phyloP scores from a whole-genome alignment of 169 alveolate genomes.

The Besnoitia besnoiti region DNA sequence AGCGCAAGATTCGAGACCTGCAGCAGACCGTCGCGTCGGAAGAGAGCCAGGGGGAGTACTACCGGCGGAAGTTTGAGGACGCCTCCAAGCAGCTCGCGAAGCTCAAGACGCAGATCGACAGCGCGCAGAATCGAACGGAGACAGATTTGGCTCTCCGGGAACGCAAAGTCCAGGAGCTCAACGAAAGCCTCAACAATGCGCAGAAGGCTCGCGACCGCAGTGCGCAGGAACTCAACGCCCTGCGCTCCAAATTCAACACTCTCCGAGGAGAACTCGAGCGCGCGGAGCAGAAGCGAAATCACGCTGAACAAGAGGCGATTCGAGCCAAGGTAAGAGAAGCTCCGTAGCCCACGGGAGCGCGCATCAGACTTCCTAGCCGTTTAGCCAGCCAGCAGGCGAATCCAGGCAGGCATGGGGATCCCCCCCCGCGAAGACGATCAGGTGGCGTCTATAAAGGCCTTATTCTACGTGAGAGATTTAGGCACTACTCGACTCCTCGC shows the following conservation, averaged over 20 bases:
- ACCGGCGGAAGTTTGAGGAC: conserved; percentile 37
- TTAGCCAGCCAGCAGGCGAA: no score
- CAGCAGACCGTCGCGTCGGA: conserved; percentile 64
- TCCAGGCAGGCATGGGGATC: no score
- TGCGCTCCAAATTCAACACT: neutral
- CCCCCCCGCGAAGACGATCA: no score
- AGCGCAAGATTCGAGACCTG: conserved; percentile 52
- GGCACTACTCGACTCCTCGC: no score
- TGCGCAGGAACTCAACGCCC: conserved; percentile 15
- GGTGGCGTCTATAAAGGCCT: no score
- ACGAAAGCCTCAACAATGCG: neutral
- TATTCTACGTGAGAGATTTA: no score
- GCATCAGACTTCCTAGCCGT: no score
- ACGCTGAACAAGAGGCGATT: conserved; percentile 2
- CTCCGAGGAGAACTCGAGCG: conserved; percentile 11
- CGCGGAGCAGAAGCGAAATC: conserved; percentile 30
- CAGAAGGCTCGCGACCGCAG: neutral
- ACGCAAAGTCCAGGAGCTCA: conserved; percentile 15
- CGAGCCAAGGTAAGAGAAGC: conserved; percentile 37
- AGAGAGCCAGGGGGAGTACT: conserved; percentile 28
- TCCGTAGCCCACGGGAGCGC: no score
- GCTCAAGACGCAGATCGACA: conserved; percentile 38
- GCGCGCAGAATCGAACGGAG: neutral
- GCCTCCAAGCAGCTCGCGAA: conserved; percentile 23
- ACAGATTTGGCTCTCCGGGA: conserved; percentile 19